These are phyloP conservation scores for Linaria vulgaris DNA, from an alignment of 257 asterid genomes.

Conservation along the genomic window DNA sequence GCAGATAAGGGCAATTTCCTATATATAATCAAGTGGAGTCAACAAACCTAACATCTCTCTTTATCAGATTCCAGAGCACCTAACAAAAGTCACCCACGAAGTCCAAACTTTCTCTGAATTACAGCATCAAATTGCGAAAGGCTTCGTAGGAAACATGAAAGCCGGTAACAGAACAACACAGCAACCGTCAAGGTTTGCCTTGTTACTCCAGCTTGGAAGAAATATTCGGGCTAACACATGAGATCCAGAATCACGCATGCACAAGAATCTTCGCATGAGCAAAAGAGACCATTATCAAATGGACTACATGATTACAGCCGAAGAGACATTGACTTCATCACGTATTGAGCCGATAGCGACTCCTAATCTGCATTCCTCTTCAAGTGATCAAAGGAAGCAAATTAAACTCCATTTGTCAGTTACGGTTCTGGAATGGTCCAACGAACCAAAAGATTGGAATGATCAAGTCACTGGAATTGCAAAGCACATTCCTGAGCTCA, in stretches of 20 bases:
- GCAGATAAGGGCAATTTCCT: not conserved
- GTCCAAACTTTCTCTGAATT: constrained; percentile 11
- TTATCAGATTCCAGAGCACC: not conserved
- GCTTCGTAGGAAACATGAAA: constrained; percentile 9
- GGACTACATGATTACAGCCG: not conserved
- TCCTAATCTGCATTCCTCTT: not conserved
- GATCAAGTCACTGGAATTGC: constrained; percentile 6
- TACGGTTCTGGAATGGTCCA: not conserved
- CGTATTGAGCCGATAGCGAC: not conserved
- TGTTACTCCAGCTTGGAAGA: not conserved
- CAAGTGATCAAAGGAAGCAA: constrained; percentile 4
- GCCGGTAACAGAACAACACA: not conserved
- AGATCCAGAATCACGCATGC: constrained; percentile 4
- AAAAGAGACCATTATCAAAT: not conserved
- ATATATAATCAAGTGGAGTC: not conserved
- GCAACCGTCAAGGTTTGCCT: constrained; percentile 14
- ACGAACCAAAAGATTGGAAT: constrained; percentile 1
- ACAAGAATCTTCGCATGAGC: not conserved
- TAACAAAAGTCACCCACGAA: not conserved
- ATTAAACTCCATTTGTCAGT: constrained; percentile 9
- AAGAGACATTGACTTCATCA: not conserved
- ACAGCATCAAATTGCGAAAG: not conserved
- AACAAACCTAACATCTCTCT: not conserved
- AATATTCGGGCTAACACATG: not conserved
- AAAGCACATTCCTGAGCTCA: constrained; percentile 20